These are phyloP conservation scores for Penicillium atrosanguineum DNA, from an alignment of 495 filamentous ascomycete genomes.

Conservation along the genomic window DNA sequence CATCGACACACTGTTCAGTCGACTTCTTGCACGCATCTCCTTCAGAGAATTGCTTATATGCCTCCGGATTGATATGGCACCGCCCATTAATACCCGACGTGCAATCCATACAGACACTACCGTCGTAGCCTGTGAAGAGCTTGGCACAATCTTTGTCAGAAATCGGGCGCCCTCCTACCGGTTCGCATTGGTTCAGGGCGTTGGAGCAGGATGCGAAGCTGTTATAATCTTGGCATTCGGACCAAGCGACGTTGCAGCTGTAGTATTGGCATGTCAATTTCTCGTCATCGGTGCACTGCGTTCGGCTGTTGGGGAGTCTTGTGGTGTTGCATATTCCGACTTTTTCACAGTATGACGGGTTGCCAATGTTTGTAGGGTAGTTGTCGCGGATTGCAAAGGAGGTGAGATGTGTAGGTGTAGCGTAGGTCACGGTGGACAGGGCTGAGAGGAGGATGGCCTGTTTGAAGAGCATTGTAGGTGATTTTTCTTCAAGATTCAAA, in stretches of 20 bases:
- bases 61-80: background rate
- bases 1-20: background rate
- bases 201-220: background rate
- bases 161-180: background rate
- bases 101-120: background rate
- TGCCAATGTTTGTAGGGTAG: background rate
- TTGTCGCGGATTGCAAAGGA: background rate
- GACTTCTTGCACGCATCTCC: background rate
- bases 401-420: background rate
- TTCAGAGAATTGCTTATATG: background rate
- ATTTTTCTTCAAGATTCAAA: background rate
- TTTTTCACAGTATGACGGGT: background rate
- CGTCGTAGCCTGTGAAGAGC: background rate
- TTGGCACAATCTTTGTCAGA: background rate
- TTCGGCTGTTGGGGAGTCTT: background rate
- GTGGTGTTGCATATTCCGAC: background rate
- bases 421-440: background rate
- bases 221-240: background rate
- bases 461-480: background rate
- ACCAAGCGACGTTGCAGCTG: background rate
- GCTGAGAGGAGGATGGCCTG: background rate
- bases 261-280: background rate
- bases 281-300: background rate
- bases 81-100: background rate
- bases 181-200: background rate